Percentiles rank a stretch among this genome's conserved stretches.
These are phyloP conservation scores for Fusarium chaquense DNA, from an alignment of 2,329 filamentous ascomycete genomes.

Conservation along the genomic window DNA sequence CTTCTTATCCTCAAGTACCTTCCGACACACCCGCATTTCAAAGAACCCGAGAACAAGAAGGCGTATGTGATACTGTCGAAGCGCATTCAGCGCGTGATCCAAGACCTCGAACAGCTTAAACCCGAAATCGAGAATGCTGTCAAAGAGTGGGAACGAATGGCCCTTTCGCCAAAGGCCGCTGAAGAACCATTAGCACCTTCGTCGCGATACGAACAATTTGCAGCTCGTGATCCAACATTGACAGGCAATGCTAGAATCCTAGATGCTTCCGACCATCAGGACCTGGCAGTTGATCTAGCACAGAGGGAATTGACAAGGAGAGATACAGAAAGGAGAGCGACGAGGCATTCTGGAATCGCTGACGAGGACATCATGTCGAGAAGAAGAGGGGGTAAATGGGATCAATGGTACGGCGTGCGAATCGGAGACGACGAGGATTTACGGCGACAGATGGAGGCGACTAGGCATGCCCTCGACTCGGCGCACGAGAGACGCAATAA, in stretches of 20 bases:
- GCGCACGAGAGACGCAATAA: conserved; percentile 45
- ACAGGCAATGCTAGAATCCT: conserved; percentile 69
- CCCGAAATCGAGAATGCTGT: conserved; percentile 80
- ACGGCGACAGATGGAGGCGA: conserved; percentile 65
- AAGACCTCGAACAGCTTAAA: conserved; percentile 81
- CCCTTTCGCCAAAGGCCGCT: conserved; percentile 53
- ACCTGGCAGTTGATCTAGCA: conserved; percentile 81
- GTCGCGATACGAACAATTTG: conserved; percentile 61
- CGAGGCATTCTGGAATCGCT: conserved; percentile 67
- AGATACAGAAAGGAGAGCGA: conserved; percentile 70
- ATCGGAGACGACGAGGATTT: conserved; percentile 58
- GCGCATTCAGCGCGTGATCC: conserved; percentile 69
- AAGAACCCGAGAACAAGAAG: conserved; percentile 72
- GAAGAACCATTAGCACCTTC: conserved; percentile 36
- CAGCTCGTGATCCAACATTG: conserved; percentile 71
- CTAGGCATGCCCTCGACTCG: conserved; percentile 60
- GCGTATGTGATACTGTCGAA: conserved; percentile 67
- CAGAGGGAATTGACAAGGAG: conserved; percentile 77
- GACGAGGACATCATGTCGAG: conserved; percentile 69
- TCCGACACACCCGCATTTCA: conserved; percentile 79
- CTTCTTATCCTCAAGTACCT: conserved; percentile 84
- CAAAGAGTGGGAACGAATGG: conserved; percentile 73
- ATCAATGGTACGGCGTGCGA: conserved; percentile 53
- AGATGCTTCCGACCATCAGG: conserved; percentile 76
- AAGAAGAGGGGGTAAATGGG: conserved; percentile 60